A percentile compares a stretch with the other conserved stretches of the same genome.
Evolutionary conservation across 257 asterid genomes (phyloP).

Genomic region (Cruciata laevipes): DNA sequence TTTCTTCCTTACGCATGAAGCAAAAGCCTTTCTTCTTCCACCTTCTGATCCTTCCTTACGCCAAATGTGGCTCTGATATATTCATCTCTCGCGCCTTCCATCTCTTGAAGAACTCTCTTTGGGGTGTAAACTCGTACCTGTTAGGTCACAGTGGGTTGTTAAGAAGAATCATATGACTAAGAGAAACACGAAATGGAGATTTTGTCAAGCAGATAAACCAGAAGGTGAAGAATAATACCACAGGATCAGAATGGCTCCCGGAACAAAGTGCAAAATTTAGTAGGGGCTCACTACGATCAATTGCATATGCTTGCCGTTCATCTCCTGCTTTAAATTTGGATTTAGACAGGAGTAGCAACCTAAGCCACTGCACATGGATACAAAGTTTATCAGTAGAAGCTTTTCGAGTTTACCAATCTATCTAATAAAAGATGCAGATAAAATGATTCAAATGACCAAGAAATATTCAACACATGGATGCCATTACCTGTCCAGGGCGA

Average conservation of each 20-base stretch:
- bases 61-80: conserved; percentile 92
- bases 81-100: conserved; percentile 90
- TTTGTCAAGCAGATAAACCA: background rate
- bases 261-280: conserved; percentile 84
- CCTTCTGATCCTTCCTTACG: conserved; percentile 57
- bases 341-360: conserved; percentile 66
- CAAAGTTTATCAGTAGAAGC: conserved; percentile 25
- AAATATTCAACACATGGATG: background rate
- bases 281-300: conserved; percentile 78
- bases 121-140: conserved; percentile 86
- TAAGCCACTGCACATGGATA: conserved; percentile 68
- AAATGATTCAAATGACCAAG: conserved; percentile 6
- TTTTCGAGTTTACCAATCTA: background rate
- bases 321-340: conserved; percentile 75
- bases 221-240: conserved; percentile 37
- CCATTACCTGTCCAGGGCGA: conserved; percentile 81
- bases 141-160: background rate
- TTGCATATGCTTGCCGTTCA: conserved; percentile 60
- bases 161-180: background rate
- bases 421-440: too few relatives aligned
- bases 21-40: too few relatives aligned
- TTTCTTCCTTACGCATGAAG: too few relatives aligned
- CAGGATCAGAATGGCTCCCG: conserved; percentile 95
- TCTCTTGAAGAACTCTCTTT: conserved; percentile 62
- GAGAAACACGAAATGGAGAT: background rate